Base-by-base conservation (phyloP, 2,329 filamentous ascomycete genomes). In the Diaporthe humulicola region DNA sequence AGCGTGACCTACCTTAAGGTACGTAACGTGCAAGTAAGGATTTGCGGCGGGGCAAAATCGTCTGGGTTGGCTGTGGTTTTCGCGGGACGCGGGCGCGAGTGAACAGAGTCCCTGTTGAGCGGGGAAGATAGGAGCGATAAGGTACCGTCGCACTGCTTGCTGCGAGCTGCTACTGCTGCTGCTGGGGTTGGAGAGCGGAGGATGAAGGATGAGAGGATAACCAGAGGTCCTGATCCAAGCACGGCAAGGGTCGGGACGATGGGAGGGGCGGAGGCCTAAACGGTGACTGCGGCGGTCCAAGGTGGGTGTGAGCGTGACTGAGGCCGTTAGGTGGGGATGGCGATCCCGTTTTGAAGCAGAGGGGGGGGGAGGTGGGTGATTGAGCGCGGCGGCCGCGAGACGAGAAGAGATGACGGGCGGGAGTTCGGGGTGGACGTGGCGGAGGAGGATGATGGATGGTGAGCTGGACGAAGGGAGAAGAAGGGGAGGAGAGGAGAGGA, bases 401-500 rank as follows among this genome's bases (percentile, higher is more conserved):
- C 77, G 75, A 74, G 61, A 66, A 74, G 64, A 73, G 76, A 73
- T 67, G 78, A 74, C 42, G 76, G 76, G 75, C 72, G 76, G 72
- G 77, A 77, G 14, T 52, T 54, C 45, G 57, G 45, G 36, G 36
- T 54, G 33, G 33, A 25, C 38, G 36, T 72, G 40, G 74, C 74
- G 76, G 72, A 52, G 75, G 73, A 77, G 71, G 64, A 67, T 70
- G 77, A 74, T 60, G 57, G 57, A 64, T 64, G 74, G 70, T 75
- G 74, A 76, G 70, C 75, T 73, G 73, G 75, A 71, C 66, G 77
- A 77, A 74, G 77, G 78, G 77, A 78, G 74, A 74, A 76, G 77
- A 76, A 77, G 76, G 75, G 64, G 71, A 77, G 77, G 75, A 78
- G 70, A 72, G 76, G 74, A 71, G 76, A 78, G 78, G 76, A 78